Percentiles rank a stretch among this genome's conserved stretches.
phyloP scores from a whole-genome alignment of 2,329 filamentous ascomycete genomes.

The Cercospora beticola region DNA sequence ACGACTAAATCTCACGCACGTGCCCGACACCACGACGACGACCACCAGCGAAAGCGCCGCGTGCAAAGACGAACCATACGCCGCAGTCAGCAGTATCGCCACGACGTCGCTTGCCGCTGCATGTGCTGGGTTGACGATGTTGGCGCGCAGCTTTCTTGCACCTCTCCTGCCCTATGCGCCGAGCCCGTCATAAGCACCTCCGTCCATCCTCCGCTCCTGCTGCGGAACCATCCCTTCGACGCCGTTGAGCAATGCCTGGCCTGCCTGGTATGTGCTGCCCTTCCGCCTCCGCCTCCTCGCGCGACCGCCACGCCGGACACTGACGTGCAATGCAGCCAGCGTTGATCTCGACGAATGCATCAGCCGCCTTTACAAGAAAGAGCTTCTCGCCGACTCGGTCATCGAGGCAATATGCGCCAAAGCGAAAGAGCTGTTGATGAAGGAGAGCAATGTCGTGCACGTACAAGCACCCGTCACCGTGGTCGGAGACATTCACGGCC shows the following conservation, averaged over 20 bases:
- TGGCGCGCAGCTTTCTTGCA: conserved; percentile 15
- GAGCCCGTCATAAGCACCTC: conserved; percentile 20
- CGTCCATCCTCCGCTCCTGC: conserved; percentile 8
- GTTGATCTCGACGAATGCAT: conserved; percentile 99
- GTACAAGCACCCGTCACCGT: conserved; percentile 94
- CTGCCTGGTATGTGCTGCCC: conserved; percentile 48
- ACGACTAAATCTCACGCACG: conserved; percentile 1
- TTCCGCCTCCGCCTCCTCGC: background rate
- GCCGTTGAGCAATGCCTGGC: conserved; percentile 46
- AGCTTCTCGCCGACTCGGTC: conserved; percentile 93
- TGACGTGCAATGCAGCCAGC: conserved; percentile 61
- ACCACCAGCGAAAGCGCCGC: background rate
- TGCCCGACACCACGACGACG: background rate
- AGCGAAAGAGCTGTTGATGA: conserved; percentile 97
- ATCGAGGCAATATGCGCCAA: conserved; percentile 99
- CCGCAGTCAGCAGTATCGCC: background rate
- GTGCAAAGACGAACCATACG: background rate
- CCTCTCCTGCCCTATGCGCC: conserved; percentile 24
- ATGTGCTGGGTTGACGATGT: conserved; percentile 21
- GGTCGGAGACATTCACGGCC: conserved; percentile 96
- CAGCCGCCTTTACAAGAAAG: conserved; percentile 91
- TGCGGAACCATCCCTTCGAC: conserved; percentile 13
- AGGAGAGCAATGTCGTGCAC: conserved; percentile 99
- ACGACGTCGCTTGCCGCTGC: background rate
- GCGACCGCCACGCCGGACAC: background rate